Base-by-base conservation (phyloP, 1,284 basidiomycete species). In the Lignosus rhinocerotis region DNA sequence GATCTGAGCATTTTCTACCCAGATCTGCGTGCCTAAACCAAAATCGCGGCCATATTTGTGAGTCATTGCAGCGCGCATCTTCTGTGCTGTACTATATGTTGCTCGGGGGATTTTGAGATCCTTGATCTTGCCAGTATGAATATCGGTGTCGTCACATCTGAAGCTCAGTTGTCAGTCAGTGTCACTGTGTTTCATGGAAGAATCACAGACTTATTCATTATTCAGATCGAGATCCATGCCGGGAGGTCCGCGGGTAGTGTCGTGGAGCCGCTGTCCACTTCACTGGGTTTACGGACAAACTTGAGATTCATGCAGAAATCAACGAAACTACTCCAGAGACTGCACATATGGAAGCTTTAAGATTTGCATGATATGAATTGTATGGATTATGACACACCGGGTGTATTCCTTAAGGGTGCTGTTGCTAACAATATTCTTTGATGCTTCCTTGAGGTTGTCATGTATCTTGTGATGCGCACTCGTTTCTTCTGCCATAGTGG, bases 61-160 rank as follows among this genome's bases (percentile, higher is more conserved):
- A 34, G 60, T 70, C 42, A 70, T 59, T 0, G 68, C 63, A 2
- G 69, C 68, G 1, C 67, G 60, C 67, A 69, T 66, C 53, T 70
- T 70, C 61, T 68, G 63, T 7, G 66, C 63, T 32, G 44, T 32
- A 1, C 52, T 58, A 51, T 66, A 69, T 0, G 57, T 59, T 0
- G 44, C 44, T 4, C 59, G 54, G 0, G 47, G 21, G 17, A 56
- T 36, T 6, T 44, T 51, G 0, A 43, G 65, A 7, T 46, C 53
- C 55, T 65, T 67, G 5, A 56, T 21, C 19, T 56, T 51, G 21
- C 62, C 58, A 1, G 67, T 69, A 46, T 46, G 46, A 25, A 65
- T 49, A 45, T 70, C 63, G 6, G 53, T 55, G 10, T 61, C 55
- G 36, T 70, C 65, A 12, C 59, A 60, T 38, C 67, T 70, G n/a